phyloP scores from a whole-genome alignment of 805 yeast species.

The Candida schatavii region DNA sequence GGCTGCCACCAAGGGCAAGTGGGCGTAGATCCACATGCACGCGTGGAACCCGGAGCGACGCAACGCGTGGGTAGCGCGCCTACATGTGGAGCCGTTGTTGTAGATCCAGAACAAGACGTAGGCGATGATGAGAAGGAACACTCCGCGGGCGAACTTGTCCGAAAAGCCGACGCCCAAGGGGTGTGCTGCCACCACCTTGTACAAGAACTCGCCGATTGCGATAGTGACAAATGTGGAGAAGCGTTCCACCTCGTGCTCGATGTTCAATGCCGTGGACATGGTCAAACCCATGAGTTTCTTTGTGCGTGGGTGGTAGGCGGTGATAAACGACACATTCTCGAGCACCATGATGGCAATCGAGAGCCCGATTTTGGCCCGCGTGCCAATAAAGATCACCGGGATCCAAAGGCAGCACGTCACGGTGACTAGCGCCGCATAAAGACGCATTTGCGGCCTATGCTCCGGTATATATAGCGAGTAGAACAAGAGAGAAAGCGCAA shows the following conservation, averaged over 20 bases:
- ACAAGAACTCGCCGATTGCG: slow-evolving; percentile 64
- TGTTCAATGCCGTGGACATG: slow-evolving; percentile 58
- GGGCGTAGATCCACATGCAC: slow-evolving; percentile 42
- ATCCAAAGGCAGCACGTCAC: slow-evolving; percentile 47
- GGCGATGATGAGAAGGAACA: slow-evolving; percentile 47
- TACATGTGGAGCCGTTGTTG: slow-evolving; percentile 49
- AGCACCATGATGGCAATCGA: slow-evolving; percentile 37
- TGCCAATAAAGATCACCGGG: slow-evolving; percentile 46
- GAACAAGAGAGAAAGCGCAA: slow-evolving; percentile 28
- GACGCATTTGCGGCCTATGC: slow-evolving; percentile 49
- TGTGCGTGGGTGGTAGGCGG: slow-evolving; percentile 46
- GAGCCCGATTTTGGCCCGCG: slow-evolving; percentile 46
- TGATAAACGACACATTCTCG: slow-evolving; percentile 39
- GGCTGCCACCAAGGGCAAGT: slow-evolving; percentile 50
- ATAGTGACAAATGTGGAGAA: slow-evolving; percentile 56
- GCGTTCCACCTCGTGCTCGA: slow-evolving; percentile 67
- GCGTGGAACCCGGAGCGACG: slow-evolving; percentile 49
- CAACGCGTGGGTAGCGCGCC: slow-evolving; percentile 51
- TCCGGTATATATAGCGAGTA: slow-evolving; percentile 48
- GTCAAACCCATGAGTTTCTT: slow-evolving; percentile 41
- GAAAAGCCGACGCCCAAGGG: slow-evolving; percentile 49
- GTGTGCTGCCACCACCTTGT: slow-evolving; percentile 48
- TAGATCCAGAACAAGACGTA: slow-evolving; percentile 53
- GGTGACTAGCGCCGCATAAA: slow-evolving; percentile 30
- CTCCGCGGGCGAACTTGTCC: slow-evolving; percentile 44